A percentile compares a stretch with the other conserved stretches of the same genome.
Evolutionary conservation across 2,329 filamentous ascomycete genomes (phyloP).

Genomic region (Penicillium fuscoglaucum): DNA sequence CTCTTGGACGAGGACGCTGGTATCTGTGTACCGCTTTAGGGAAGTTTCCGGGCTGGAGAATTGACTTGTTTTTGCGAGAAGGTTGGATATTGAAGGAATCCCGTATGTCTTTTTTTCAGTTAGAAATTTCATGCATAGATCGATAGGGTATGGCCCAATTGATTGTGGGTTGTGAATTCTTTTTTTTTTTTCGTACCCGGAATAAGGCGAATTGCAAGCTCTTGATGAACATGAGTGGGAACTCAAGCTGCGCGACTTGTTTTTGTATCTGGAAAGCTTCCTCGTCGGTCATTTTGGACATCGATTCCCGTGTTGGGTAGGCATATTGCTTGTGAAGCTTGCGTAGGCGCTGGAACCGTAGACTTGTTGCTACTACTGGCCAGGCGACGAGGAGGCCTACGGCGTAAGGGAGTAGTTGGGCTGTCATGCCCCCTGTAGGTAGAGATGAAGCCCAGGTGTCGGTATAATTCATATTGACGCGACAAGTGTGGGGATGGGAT

Average conservation of each 20-base stretch:
- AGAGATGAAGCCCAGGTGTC: background rate
- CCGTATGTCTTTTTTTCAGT: conserved; percentile 52
- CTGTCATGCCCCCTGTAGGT: background rate
- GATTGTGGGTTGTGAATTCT: no score
- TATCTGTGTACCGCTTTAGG: conserved; percentile 57
- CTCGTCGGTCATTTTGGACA: conserved; percentile 55
- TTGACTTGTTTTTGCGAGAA: conserved; percentile 53
- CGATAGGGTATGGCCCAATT: background rate
- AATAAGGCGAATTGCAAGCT: conserved; percentile 61
- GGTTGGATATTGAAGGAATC: conserved; percentile 54
- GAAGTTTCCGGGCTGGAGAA: conserved; percentile 50
- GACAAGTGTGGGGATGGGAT: background rate
- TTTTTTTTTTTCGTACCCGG: conserved; percentile 40
- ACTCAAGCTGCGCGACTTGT: conserved; percentile 53
- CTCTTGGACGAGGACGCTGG: conserved; percentile 51
- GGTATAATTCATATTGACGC: background rate
- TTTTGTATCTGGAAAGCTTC: conserved; percentile 55
- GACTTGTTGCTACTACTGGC: conserved; percentile 28
- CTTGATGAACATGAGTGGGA: conserved; percentile 54
- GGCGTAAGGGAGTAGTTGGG: conserved; percentile 25
- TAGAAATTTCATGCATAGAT: conserved; percentile 4
- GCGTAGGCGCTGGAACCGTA: conserved; percentile 39
- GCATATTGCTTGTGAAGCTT: conserved; percentile 44
- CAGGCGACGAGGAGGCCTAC: conserved; percentile 28
- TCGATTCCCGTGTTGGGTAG: conserved; percentile 48